A percentile compares a stretch with the other conserved stretches of the same genome.
Evolutionary conservation across 2,329 filamentous ascomycete genomes (phyloP).

Genomic region (Alternaria hordeiaustralica): DNA sequence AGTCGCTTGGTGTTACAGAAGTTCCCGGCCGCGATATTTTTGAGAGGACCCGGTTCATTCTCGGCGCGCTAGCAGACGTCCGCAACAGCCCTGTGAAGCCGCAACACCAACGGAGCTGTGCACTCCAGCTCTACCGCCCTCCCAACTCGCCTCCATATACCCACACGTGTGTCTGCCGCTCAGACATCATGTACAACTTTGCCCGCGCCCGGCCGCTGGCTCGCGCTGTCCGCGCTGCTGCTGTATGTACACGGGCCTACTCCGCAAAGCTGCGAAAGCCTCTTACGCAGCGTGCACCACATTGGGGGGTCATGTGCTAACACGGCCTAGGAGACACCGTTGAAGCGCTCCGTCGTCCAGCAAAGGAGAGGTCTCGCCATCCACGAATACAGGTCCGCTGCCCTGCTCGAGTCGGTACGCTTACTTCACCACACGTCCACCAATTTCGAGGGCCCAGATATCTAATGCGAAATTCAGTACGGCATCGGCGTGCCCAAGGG

Average conservation of each 20-base stretch:
- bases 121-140: slow-evolving; percentile 32
- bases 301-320: slow-evolving; percentile 33
- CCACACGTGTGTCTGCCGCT: slow-evolving; percentile 34
- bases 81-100: slow-evolving; percentile 37
- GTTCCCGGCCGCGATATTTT: slow-evolving; percentile 39
- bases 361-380: slow-evolving; percentile 92
- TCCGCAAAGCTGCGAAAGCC: slow-evolving; percentile 31
- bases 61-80: slow-evolving; percentile 41
- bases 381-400: slow-evolving; percentile 96
- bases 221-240: slow-evolving; percentile 78
- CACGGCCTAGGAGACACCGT: slow-evolving; percentile 60
- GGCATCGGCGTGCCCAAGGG: slow-evolving; percentile 93
- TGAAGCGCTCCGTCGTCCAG: slow-evolving; percentile 67
- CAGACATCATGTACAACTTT: slow-evolving; percentile 81
- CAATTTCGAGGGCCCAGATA: slow-evolving; percentile 5
- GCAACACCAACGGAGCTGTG: slow-evolving; percentile 20
- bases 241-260: slow-evolving; percentile 61
- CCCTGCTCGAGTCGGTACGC: slow-evolving; percentile 75
- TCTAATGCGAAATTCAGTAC: slow-evolving; percentile 67
- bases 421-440: slow-evolving; percentile 14
- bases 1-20: slow-evolving; percentile 14
- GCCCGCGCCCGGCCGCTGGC: slow-evolving; percentile 77
- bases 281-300: slow-evolving; percentile 41
- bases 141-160: slow-evolving; percentile 21
- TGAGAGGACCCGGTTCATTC: slow-evolving; percentile 35